Conservation (phyloP, 2,329 filamentous ascomycete species). For the Teratosphaeria zuluensis region DNA sequence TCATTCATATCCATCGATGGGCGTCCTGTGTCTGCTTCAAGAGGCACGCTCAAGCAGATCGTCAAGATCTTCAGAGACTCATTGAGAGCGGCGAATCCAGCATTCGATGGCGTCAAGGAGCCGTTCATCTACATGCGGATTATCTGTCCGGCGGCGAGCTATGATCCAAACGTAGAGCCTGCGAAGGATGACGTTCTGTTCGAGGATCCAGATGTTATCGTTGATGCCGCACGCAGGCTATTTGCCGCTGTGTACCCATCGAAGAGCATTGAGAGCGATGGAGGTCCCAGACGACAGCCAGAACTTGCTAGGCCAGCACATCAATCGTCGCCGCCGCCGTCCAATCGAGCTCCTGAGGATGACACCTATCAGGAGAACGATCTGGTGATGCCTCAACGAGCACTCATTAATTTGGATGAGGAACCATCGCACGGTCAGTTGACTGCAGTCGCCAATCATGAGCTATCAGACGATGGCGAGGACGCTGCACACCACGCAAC, state of each 20-base stretch:
- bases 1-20: conserved; percentile 60
- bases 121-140: conserved; percentile 58
- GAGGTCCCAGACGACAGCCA: not conserved
- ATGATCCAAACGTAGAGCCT: conserved; percentile 64
- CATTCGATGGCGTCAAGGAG: conserved; percentile 32
- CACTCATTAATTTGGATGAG: not conserved
- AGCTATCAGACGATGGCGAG: not conserved
- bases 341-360: not conserved
- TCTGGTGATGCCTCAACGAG: not conserved
- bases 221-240: conserved; percentile 35
- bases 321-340: too few relatives aligned
- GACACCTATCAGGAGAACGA: not conserved
- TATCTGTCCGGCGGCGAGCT: conserved; percentile 50
- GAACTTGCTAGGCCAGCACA: not conserved
- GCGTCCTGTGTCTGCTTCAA: conserved; percentile 49
- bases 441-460: not conserved
- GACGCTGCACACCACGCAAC: not conserved
- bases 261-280: not conserved
- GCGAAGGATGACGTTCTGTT: conserved; percentile 66
- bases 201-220: conserved; percentile 41
- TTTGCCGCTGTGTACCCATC: conserved; percentile 26
- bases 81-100: conserved; percentile 27
- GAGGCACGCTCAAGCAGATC: conserved; percentile 53
- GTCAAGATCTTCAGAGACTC: conserved; percentile 43
- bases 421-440: not conserved